Evolutionary conservation across 2,329 filamentous ascomycete genomes (phyloP).

Genomic region (Aspergillus sp.): DNA sequence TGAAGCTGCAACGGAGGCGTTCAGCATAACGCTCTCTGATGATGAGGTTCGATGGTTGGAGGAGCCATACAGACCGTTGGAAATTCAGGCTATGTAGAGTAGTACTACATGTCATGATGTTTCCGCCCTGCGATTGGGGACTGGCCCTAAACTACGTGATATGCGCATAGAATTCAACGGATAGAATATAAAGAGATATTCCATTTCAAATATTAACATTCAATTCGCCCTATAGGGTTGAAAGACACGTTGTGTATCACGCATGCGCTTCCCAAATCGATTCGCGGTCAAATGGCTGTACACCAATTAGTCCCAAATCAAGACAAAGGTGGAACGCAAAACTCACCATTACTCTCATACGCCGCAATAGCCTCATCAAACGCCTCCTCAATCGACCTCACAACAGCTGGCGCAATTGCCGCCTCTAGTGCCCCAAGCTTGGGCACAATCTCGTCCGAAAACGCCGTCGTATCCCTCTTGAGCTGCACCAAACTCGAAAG

Average conservation of each 20-base stretch:
- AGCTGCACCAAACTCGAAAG: background rate
- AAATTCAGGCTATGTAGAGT: slow-evolving; percentile 3
- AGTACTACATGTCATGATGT: background rate
- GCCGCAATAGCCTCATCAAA: background rate
- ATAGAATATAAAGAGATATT: too few species aligned
- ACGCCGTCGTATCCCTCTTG: background rate
- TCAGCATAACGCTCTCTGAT: background rate
- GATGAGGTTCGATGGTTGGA: slow-evolving; percentile 5
- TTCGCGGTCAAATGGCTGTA: background rate
- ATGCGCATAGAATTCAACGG: background rate
- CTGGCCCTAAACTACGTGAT: background rate
- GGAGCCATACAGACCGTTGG: slow-evolving; percentile 4
- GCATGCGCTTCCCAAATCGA: background rate
- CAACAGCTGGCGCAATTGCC: background rate
- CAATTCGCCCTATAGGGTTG: too few species aligned
- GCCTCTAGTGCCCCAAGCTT: background rate
- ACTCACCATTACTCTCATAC: background rate
- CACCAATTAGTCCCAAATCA: background rate
- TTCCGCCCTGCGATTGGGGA: too few species aligned
- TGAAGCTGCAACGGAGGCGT: slow-evolving; percentile 13
- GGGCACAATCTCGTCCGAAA: background rate
- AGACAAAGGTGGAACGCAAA: background rate
- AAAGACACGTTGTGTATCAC: background rate
- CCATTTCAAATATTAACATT: too few species aligned
- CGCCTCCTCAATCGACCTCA: background rate